phyloP scores from a whole-genome alignment of 495 filamentous ascomycete species.

The Aspergillus bridgeri region DNA sequence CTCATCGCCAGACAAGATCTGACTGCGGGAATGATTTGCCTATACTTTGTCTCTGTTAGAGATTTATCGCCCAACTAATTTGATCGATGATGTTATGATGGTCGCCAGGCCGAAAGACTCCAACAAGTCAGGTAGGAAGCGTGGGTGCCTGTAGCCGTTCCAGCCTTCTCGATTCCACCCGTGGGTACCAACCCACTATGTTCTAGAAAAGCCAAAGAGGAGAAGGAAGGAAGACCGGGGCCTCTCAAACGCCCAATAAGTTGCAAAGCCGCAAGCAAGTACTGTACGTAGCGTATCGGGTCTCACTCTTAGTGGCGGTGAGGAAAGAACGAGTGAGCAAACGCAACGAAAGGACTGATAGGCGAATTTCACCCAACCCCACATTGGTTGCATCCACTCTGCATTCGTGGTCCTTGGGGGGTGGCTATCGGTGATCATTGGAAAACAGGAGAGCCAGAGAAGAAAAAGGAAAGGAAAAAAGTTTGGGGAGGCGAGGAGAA shows the following conservation, averaged over 20 bases:
- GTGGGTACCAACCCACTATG: conserved; percentile 14
- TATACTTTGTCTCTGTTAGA: background rate
- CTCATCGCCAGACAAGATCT: background rate
- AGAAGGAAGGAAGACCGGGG: conserved; percentile 5
- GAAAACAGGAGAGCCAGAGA: background rate
- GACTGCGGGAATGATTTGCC: background rate
- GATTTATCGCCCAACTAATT: background rate
- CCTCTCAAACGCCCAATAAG: conserved; percentile 19
- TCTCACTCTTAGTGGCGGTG: conserved; percentile 41
- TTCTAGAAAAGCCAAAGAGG: conserved; percentile 18
- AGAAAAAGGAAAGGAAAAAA: background rate
- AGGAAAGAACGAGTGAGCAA: conserved; percentile 22
- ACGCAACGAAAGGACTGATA: conserved; percentile 25
- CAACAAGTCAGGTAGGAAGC: conserved; percentile 11
- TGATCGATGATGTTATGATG: background rate
- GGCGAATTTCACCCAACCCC: conserved; percentile 37
- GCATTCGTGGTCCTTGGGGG: conserved; percentile 13
- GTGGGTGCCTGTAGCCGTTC: background rate
- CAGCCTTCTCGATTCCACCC: conserved; percentile 5
- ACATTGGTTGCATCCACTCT: conserved; percentile 24
- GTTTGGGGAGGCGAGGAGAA: background rate
- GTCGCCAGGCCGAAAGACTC: background rate
- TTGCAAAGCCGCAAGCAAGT: conserved; percentile 24
- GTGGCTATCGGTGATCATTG: conserved; percentile 10
- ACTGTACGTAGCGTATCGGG: conserved; percentile 18